These are phyloP conservation scores for Spizellomyces sp. DNA, from an alignment of 192 early-diverging fungal species.

Conservation along the genomic window DNA sequence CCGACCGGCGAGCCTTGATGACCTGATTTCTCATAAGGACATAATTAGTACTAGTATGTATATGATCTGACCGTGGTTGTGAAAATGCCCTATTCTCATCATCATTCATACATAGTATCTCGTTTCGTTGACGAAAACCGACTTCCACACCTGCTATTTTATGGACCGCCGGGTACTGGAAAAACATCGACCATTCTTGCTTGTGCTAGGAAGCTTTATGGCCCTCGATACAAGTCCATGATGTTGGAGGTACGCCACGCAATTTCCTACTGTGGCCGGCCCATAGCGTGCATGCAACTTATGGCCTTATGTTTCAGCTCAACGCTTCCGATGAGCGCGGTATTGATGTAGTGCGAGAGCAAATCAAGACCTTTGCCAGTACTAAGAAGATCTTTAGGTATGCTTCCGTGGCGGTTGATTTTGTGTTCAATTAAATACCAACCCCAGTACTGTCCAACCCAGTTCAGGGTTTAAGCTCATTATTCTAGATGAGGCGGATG, in stretches of 20 bases:
- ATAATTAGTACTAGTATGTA: constrained; percentile 83
- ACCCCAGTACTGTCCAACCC: not conserved
- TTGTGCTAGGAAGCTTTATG: constrained; percentile 87
- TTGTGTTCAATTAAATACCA: not conserved
- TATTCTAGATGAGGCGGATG: constrained; percentile 96
- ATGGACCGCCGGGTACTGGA: constrained; percentile 97
- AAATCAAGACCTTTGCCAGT: constrained; percentile 98
- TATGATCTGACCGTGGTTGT: not conserved
- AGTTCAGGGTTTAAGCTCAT: constrained; percentile 94
- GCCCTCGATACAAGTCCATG: constrained; percentile 81
- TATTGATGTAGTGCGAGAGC: constrained; percentile 96
- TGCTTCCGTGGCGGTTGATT: not conserved
- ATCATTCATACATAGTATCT: constrained; percentile 55
- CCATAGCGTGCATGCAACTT: not conserved
- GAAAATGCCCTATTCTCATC: constrained; percentile 7
- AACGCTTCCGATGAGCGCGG: constrained; percentile 99
- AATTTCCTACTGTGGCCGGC: not conserved
- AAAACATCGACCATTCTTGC: constrained; percentile 97
- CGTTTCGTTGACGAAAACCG: constrained; percentile 89
- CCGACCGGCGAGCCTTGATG: constrained; percentile 81
- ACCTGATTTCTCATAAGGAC: constrained; percentile 91
- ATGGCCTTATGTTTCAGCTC: constrained; percentile 49
- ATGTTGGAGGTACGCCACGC: constrained; percentile 74
- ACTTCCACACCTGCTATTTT: constrained; percentile 95
- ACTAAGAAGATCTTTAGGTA: constrained; percentile 89